Evolutionary conservation across 495 filamentous ascomycete species (phyloP), one percentile per base, ranked within the genome.

Genomic region (Pseudevernia furfuracea): DNA sequence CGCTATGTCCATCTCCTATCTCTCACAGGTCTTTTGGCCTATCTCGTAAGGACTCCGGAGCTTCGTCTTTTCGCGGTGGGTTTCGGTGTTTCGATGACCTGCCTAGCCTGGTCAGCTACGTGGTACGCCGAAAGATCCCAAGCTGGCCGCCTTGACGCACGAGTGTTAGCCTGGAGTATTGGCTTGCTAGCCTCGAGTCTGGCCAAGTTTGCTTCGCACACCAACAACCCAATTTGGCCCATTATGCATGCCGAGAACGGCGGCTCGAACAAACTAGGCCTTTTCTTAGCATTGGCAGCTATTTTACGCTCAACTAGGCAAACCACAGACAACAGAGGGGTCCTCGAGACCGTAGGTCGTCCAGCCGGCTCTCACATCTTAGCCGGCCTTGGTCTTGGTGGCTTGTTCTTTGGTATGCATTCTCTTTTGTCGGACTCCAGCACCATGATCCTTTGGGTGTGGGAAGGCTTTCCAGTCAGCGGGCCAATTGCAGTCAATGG

Each of bases 391-490:
- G 90, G 95, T 58, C 75, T 97, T 60, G 92, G 82, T 44, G 95
- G 90, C 60, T 72, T 97, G 25, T 79, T 96, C 69, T 99, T 97
- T 68, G 90, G 81, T n/a, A 79, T 97, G 71, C 92, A 97, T 71
- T 96, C 92, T 3, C 81, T 97, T 19, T 81, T 99, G 34, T 96
- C 94, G 0, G 95, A 99, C 72, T 97, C 92, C 0, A 97, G 94
- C 76, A 99, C 95, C 38, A 97, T 97, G 92, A 96, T 97, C 65
- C 81, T 91, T 32, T 99, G 95, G 95, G 90, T 89, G n/a, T 99
- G 95, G 95, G 91, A 96, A 66, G 95, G 95, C 23, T 97, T 89
- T 70, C 95, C 95, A 46, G 84, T 97, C 59, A 84, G 89, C 56
- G 95, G 95, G 6, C 95, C 95, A 6, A 83, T 96, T 53, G 87